Evolutionary conservation across 2,329 filamentous ascomycete genomes (phyloP).

Genomic region (Exophiala sideris): DNA sequence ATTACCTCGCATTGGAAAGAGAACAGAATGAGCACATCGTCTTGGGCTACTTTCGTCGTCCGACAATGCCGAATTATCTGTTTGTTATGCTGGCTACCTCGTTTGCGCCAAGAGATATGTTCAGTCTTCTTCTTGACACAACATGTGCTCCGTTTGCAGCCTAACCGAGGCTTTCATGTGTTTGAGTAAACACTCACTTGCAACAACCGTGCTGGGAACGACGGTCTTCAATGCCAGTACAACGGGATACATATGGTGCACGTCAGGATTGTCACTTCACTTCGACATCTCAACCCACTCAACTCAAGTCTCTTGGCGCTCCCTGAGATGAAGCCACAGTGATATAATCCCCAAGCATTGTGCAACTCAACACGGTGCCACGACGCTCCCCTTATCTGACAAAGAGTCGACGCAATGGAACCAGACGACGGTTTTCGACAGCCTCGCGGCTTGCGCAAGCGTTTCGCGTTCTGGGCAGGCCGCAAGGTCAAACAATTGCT

Average conservation of each 20-base stretch:
- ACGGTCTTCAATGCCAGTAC: neutral
- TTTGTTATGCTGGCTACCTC: too few species aligned
- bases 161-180: neutral
- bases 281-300: neutral
- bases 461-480: conserved; percentile 11
- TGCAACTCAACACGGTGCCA: neutral
- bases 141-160: neutral
- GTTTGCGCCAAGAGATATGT: neutral
- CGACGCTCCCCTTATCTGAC: neutral
- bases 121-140: neutral
- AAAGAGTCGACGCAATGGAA: conserved; percentile 10
- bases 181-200: neutral
- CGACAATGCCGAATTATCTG: too few species aligned
- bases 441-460: conserved; percentile 12
- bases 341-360: conserved; percentile 3
- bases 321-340: conserved; percentile 1
- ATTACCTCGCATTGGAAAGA: conserved; percentile 51
- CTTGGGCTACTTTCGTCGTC: too few species aligned
- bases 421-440: conserved; percentile 3
- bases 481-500: conserved; percentile 8
- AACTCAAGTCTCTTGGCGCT: neutral
- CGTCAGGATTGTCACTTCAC: neutral
- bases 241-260: neutral
- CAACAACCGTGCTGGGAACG: neutral
- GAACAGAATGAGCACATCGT: conserved; percentile 40